These are phyloP conservation scores for Peltaster fructicola DNA, from an alignment of 2,329 filamentous ascomycete species.

Conservation along the genomic window DNA sequence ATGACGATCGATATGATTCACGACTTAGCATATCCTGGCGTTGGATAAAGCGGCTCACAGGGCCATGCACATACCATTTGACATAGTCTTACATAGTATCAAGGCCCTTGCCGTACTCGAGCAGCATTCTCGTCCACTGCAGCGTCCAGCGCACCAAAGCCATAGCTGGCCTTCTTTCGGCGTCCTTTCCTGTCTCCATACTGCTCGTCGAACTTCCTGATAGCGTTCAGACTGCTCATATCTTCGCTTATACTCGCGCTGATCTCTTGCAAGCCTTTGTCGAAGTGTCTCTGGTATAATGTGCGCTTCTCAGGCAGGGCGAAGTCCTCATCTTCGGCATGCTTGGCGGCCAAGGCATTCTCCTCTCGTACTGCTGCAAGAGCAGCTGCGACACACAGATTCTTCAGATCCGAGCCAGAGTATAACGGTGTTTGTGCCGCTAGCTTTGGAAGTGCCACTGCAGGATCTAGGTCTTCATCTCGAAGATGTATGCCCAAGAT, in stretches of 20 bases:
- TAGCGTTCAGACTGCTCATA: conserved; percentile 70
- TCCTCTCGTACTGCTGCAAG: conserved; percentile 66
- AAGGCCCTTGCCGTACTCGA: conserved; percentile 14
- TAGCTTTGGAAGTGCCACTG: conserved; percentile 44
- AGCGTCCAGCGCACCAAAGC: conserved; percentile 12
- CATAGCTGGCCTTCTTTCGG: conserved; percentile 21
- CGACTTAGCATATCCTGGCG: too few species aligned
- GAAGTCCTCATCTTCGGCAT: conserved; percentile 23
- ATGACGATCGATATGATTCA: too few species aligned
- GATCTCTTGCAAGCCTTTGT: conserved; percentile 72
- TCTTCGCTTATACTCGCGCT: conserved; percentile 85
- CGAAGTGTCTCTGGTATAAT: conserved; percentile 57
- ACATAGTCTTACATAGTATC: too few species aligned
- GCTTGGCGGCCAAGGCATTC: conserved; percentile 24
- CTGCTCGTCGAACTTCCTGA: conserved; percentile 88
- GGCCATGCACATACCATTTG: too few species aligned
- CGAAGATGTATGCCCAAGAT: conserved; percentile 57
- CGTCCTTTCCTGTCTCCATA: conserved; percentile 66
- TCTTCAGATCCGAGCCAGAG: conserved; percentile 71
- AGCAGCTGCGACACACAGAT: conserved; percentile 61
- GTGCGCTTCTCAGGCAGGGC: conserved; percentile 51
- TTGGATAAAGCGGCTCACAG: too few species aligned
- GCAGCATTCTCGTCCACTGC: conserved; percentile 16
- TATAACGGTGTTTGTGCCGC: conserved; percentile 56
- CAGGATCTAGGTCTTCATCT: conserved; percentile 43